A percentile compares a stretch with the other conserved stretches of the same genome.
Evolutionary conservation across 2,329 filamentous ascomycete species (phyloP).

Genomic region (Gaeumannomyces tritici): DNA sequence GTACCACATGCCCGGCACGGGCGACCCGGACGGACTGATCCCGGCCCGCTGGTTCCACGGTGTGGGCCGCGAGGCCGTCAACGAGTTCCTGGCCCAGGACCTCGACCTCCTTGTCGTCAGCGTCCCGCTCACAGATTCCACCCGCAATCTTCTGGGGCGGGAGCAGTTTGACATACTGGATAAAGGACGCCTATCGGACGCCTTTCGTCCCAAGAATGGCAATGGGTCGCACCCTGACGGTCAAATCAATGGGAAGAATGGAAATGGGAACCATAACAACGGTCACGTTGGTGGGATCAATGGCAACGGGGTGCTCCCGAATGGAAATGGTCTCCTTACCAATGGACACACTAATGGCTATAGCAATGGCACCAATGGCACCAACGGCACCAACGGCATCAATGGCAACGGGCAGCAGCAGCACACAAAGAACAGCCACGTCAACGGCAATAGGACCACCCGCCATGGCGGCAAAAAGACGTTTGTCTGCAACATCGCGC

Average conservation of each 20-base stretch:
- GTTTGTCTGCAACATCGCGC: slow-evolving; percentile 62
- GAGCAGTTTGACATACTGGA: slow-evolving; percentile 37
- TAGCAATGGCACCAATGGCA: neutral
- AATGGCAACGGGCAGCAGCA: neutral
- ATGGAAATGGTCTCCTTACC: no score
- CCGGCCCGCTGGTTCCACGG: slow-evolving; percentile 43
- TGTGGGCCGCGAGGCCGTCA: slow-evolving; percentile 28
- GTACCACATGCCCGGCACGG: slow-evolving; percentile 60
- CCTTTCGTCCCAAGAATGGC: neutral
- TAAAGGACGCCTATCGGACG: slow-evolving; percentile 12
- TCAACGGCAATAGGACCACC: neutral
- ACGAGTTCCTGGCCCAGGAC: slow-evolving; percentile 38
- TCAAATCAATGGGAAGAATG: neutral
- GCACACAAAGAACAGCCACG: neutral
- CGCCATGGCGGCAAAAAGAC: slow-evolving; percentile 19
- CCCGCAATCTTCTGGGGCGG: slow-evolving; percentile 38
- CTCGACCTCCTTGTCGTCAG: slow-evolving; percentile 45
- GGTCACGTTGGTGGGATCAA: neutral
- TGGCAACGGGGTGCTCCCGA: neutral
- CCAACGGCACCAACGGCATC: neutral
- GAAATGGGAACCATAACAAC: neutral
- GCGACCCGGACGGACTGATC: slow-evolving; percentile 38
- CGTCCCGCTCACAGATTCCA: slow-evolving; percentile 38
- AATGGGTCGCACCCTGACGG: neutral
- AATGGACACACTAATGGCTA: neutral